A percentile compares a stretch with the other conserved stretches of the same genome.
Conservation (phyloP, 1,284 basidiomycete genomes). For the Rhodotorula sp. region DNA sequence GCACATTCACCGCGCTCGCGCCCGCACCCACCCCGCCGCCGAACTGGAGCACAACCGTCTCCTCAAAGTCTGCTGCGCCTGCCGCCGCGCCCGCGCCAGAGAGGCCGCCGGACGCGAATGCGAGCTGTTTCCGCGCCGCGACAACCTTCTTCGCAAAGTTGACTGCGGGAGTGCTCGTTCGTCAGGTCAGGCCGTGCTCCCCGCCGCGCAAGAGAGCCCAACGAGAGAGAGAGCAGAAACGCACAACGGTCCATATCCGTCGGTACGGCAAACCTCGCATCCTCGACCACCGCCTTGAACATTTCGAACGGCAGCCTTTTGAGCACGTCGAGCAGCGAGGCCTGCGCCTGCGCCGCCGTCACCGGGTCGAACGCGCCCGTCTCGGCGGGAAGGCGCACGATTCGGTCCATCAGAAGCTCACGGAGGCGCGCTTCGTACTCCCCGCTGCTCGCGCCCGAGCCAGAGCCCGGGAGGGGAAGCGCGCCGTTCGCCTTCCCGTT, state of each 20-base stretch:
- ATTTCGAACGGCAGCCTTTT: constrained; percentile 24
- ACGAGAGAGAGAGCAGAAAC: background rate
- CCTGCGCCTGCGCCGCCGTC: constrained; percentile 7
- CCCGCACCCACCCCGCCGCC: constrained; percentile 4
- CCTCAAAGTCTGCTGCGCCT: constrained; percentile 18
- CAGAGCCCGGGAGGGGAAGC: background rate
- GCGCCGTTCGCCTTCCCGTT: background rate
- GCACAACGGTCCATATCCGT: constrained; percentile 29
- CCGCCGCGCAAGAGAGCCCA: too few species aligned
- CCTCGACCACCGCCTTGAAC: constrained; percentile 25
- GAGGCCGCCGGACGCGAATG: background rate
- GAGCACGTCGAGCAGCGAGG: constrained; percentile 18
- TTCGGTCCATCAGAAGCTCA: constrained; percentile 1
- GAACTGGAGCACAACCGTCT: constrained; percentile 34
- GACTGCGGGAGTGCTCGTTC: background rate
- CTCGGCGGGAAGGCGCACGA: constrained; percentile 19
- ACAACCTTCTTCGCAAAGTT: constrained; percentile 32
- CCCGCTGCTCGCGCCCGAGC: background rate
- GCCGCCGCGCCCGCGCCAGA: background rate
- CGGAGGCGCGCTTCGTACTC: constrained; percentile 7
- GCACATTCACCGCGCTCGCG: constrained; percentile 19
- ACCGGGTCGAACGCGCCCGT: constrained; percentile 15
- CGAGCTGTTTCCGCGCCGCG: constrained; percentile 15
- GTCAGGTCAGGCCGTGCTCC: too few species aligned
- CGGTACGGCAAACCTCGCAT: background rate